Conservation (phyloP, 768 basidiomycete genomes). For the Russula abietina region DNA sequence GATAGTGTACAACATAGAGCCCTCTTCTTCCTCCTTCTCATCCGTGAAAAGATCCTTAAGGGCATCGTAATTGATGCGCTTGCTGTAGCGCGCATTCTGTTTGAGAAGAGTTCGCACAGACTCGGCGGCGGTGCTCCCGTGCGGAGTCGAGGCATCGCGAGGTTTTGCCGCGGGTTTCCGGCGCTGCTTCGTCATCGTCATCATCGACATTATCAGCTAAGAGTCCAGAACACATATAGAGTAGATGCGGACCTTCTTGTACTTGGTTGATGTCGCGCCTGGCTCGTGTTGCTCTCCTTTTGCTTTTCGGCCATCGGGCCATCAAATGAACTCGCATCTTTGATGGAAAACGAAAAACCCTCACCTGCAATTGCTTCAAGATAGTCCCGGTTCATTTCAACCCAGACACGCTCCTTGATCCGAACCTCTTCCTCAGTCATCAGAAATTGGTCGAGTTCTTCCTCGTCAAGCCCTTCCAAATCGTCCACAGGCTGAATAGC, state of each 20-base stretch:
- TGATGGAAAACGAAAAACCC: constrained; percentile 26
- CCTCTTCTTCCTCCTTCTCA: constrained; percentile 39
- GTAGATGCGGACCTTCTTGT: constrained; percentile 62
- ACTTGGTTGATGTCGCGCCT: constrained; percentile 40
- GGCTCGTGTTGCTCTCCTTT: constrained; percentile 51
- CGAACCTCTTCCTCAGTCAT: constrained; percentile 74
- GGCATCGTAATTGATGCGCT: constrained; percentile 90
- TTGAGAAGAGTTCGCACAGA: constrained; percentile 72
- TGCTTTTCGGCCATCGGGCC: constrained; percentile 39
- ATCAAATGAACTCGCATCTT: constrained; percentile 2
- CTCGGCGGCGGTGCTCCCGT: constrained; percentile 68
- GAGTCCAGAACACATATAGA: neutral
- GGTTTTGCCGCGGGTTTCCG: constrained; percentile 63
- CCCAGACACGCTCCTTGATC: constrained; percentile 89
- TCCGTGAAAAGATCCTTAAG: constrained; percentile 65
- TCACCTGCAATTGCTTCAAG: constrained; percentile 79
- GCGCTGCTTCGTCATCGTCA: constrained; percentile 38
- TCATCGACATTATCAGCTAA: constrained; percentile 29
- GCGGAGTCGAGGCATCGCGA: constrained; percentile 65
- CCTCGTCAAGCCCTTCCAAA: constrained; percentile 78
- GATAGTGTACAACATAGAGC: constrained; percentile 49
- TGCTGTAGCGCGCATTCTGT: constrained; percentile 84
- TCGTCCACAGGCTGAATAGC: constrained; percentile 48
- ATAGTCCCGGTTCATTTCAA: constrained; percentile 88
- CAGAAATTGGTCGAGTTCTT: constrained; percentile 77